Conservation (phyloP, 441 rosid genomes). For the Rhodomyrtus psidioides region DNA sequence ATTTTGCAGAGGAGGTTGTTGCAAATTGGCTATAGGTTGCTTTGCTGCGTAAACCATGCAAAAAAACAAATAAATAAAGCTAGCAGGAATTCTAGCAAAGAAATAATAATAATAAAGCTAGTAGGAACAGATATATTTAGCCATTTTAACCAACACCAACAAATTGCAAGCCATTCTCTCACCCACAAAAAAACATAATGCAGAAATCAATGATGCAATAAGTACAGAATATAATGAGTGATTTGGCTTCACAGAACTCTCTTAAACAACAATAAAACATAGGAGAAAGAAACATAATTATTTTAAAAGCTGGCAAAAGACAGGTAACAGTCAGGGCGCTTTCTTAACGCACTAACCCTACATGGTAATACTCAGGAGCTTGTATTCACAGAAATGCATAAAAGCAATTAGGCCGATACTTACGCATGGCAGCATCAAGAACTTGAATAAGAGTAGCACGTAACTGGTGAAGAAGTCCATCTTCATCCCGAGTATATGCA, state of each 20-base stretch:
- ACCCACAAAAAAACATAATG: not conserved
- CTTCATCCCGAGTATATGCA: conserved; percentile 72
- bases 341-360: not conserved
- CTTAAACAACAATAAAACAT: not conserved
- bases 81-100: no score
- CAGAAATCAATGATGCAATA: not conserved
- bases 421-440: conserved; percentile 58
- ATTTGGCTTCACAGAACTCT: not conserved
- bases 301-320: not conserved
- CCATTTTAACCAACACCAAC: not conserved
- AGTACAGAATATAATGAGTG: not conserved
- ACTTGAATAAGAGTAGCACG: conserved; percentile 70
- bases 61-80: not conserved
- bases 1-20: conserved; percentile 62
- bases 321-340: not conserved
- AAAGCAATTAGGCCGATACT: conserved; percentile 15
- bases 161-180: not conserved
- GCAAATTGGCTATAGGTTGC: conserved; percentile 36
- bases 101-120: no score
- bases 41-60: conserved; percentile 42
- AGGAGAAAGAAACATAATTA: not conserved
- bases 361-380: not conserved
- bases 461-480: conserved; percentile 70
- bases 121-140: not conserved
- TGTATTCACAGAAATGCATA: not conserved